Evolutionary conservation across 805 yeast genomes (phyloP).

Genomic region (Kodamaea neixiangensis): DNA sequence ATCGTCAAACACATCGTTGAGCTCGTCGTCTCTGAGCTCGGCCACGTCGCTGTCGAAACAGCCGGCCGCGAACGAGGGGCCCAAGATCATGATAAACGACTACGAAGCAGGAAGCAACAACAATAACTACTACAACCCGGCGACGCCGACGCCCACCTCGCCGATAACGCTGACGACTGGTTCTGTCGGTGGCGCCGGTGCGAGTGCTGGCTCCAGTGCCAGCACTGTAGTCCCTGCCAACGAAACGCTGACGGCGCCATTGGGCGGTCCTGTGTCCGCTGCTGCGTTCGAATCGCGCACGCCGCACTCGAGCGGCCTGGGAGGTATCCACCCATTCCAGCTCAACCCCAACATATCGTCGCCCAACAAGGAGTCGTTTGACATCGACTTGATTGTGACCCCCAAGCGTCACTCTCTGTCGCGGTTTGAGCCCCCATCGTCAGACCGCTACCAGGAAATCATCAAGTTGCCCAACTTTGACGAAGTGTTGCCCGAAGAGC

Average conservation of each 20-base stretch:
- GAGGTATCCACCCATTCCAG: slow-evolving; percentile 44
- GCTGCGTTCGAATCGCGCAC: slow-evolving; percentile 15
- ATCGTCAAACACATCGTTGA: slow-evolving; percentile 6
- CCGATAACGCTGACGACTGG: slow-evolving; percentile 21
- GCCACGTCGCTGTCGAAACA: slow-evolving; percentile 3
- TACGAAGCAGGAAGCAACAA: slow-evolving; percentile 11
- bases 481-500: slow-evolving; percentile 80
- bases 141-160: slow-evolving; percentile 26
- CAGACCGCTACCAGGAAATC: slow-evolving; percentile 46
- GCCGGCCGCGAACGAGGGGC: slow-evolving; percentile 16
- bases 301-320: slow-evolving; percentile 12
- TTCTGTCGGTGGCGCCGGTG: slow-evolving; percentile 1
- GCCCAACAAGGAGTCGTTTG: slow-evolving; percentile 65
- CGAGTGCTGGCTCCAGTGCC: background rate
- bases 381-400: slow-evolving; percentile 71
- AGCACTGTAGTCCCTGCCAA: background rate
- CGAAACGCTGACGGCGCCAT: background rate
- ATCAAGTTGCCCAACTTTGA: slow-evolving; percentile 82
- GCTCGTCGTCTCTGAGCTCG: slow-evolving; percentile 2
- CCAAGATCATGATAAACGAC: slow-evolving; percentile 23
- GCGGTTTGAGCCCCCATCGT: slow-evolving; percentile 74
- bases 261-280: slow-evolving; percentile 7
- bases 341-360: slow-evolving; percentile 57
- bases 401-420: slow-evolving; percentile 94
- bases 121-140: slow-evolving; percentile 13